Evolutionary conservation across 2,329 filamentous ascomycete genomes (phyloP).

Genomic region (Alternaria sp.): DNA sequence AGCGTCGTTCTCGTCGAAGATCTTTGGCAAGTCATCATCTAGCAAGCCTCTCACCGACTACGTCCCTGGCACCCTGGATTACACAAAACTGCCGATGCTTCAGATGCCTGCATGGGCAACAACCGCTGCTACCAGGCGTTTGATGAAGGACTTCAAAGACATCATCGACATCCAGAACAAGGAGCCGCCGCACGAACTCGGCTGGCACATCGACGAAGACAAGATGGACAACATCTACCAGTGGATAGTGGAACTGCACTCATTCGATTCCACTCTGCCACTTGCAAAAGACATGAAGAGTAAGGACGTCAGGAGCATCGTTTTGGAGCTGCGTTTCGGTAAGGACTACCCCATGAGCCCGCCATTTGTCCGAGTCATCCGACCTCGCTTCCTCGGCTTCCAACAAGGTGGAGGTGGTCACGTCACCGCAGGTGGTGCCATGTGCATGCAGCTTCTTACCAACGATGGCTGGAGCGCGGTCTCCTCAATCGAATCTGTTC

Average conservation of each 20-base stretch:
- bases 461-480: slow-evolving; percentile 82
- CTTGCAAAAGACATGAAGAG: slow-evolving; percentile 77
- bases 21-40: slow-evolving; percentile 30
- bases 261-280: slow-evolving; percentile 74
- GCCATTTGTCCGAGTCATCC: slow-evolving; percentile 84
- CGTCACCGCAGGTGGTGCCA: slow-evolving; percentile 82
- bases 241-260: slow-evolving; percentile 91
- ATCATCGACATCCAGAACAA: slow-evolving; percentile 70
- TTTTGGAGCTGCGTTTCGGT: slow-evolving; percentile 84
- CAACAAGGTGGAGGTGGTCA: slow-evolving; percentile 80
- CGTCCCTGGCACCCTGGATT: slow-evolving; percentile 70
- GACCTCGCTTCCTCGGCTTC: slow-evolving; percentile 80
- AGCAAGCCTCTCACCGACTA: slow-evolving; percentile 65
- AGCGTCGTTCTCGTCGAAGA: slow-evolving; percentile 25
- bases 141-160: slow-evolving; percentile 70
- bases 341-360: slow-evolving; percentile 78
- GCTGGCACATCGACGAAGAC: slow-evolving; percentile 80
- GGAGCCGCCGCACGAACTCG: slow-evolving; percentile 70
- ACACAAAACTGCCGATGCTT: slow-evolving; percentile 69
- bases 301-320: slow-evolving; percentile 69
- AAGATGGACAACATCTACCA: slow-evolving; percentile 81
- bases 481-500: slow-evolving; percentile 76
- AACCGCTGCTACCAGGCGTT: slow-evolving; percentile 64
- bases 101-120: slow-evolving; percentile 71
- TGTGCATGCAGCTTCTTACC: slow-evolving; percentile 84